A percentile compares a stretch with the other conserved stretches of the same genome.
Evolutionary conservation across 75 land plant species (phyloP).

Genomic region (Sequoia sempervirens): DNA sequence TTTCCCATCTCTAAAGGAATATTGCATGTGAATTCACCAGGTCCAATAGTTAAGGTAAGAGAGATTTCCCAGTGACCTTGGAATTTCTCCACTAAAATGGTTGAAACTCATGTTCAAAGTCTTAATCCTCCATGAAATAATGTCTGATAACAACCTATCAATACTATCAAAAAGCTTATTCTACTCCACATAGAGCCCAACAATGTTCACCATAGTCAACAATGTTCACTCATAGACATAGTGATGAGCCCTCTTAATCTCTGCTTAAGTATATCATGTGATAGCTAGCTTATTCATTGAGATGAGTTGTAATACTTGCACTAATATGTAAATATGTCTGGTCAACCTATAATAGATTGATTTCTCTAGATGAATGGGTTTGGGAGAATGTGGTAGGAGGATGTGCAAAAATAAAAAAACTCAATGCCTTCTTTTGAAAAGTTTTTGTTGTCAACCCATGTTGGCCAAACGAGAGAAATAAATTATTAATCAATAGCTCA

Average conservation of each 20-base stretch:
- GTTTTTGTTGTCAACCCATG: neutral
- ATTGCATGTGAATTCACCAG: conserved; percentile 27
- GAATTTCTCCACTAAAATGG: conserved; percentile 31
- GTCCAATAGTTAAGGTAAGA: conserved; percentile 28
- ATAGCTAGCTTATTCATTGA: neutral
- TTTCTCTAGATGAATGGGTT: neutral
- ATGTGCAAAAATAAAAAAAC: neutral
- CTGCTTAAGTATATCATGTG: neutral
- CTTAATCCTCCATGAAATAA: conserved; percentile 40
- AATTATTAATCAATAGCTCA: neutral
- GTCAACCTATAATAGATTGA: neutral
- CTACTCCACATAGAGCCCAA: conserved; percentile 42
- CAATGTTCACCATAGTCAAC: conserved; percentile 38
- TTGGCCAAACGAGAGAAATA: neutral
- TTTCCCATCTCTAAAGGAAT: conserved; percentile 31
- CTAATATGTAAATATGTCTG: neutral
- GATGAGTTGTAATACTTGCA: neutral
- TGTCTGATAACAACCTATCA: conserved; percentile 27
- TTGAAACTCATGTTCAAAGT: conserved; percentile 46
- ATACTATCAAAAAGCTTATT: conserved; percentile 37
- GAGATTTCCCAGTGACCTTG: conserved; percentile 40
- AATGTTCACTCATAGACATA: too few relatives aligned
- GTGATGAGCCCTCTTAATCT: neutral
- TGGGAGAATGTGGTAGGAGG: neutral
- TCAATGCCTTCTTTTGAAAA: neutral